A percentile compares a stretch with the other conserved stretches of the same genome.
Evolutionary conservation across 306 rosid genomes (phyloP).

Genomic region (Trichosanthes truncata): DNA sequence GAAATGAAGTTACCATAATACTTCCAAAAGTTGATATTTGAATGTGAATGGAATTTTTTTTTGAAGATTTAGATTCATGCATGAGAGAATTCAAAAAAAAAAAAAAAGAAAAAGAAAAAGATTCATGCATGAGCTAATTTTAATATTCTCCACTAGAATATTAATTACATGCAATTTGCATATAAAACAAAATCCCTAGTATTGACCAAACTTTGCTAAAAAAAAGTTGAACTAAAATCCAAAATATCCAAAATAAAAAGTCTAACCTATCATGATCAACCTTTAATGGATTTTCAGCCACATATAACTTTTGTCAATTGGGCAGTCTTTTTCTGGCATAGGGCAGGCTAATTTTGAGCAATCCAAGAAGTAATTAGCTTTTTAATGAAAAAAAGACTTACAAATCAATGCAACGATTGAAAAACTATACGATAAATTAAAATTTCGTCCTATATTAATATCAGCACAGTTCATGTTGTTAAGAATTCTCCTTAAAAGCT

Average conservation of each 20-base stretch:
- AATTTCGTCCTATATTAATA: too few relatives aligned
- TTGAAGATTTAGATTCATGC: background rate
- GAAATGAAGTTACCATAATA: too few relatives aligned
- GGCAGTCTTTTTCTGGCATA: background rate
- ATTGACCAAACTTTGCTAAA: background rate
- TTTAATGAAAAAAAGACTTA: background rate
- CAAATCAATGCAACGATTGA: background rate
- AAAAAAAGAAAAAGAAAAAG: background rate
- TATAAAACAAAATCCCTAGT: background rate
- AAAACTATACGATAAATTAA: too few relatives aligned
- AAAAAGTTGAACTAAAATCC: background rate
- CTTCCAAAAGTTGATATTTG: too few relatives aligned
- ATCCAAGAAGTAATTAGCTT: background rate
- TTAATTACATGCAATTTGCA: background rate
- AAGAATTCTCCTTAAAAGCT: too few relatives aligned
- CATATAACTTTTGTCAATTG: background rate
- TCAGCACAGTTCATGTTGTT: too few relatives aligned
- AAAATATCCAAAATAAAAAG: background rate
- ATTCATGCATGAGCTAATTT: slow-evolving; percentile 8
- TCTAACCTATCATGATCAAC: background rate
- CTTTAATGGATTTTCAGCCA: background rate
- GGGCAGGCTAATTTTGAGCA: background rate
- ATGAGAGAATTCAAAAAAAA: too few relatives aligned
- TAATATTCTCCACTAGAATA: background rate
- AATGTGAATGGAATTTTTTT: too few relatives aligned